Conservation (phyloP, 345 rosid species). For the Eucalyptus erythrocorys region DNA sequence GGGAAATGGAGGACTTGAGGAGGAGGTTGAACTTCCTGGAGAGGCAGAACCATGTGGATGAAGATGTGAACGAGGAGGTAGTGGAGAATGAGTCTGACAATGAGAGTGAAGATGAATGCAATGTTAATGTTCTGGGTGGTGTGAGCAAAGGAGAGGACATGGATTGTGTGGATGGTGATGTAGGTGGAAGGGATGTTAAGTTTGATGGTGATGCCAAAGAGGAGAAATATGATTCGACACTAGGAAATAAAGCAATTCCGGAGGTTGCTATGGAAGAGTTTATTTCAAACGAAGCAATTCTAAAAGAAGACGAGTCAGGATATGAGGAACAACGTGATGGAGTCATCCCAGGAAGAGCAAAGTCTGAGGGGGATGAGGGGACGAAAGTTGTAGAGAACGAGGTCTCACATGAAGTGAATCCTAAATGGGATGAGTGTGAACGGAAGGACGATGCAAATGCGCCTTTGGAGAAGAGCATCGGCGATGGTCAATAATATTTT, state of each 20-base stretch:
- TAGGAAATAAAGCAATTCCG: background rate
- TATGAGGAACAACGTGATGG: background rate
- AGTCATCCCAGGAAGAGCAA: background rate
- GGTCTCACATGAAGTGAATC: background rate
- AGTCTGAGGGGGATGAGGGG: constrained; percentile 1
- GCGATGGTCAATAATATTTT: background rate
- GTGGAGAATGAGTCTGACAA: constrained; percentile 58
- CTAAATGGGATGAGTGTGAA: background rate
- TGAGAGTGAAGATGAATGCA: constrained; percentile 61
- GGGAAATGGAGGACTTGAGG: constrained; percentile 78
- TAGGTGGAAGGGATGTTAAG: background rate
- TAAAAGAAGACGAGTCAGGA: background rate
- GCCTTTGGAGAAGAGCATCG: background rate
- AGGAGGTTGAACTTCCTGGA: constrained; percentile 80
- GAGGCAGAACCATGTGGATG: constrained; percentile 42
- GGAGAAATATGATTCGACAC: background rate
- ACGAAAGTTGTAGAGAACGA: background rate
- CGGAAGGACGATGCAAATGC: background rate
- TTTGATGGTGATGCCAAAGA: background rate
- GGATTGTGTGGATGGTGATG: background rate
- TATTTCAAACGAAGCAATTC: background rate
- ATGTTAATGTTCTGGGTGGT: constrained; percentile 10
- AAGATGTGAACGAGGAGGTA: constrained; percentile 54
- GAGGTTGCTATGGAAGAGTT: background rate
- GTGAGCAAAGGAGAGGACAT: constrained; percentile 1